Evolutionary conservation across 2,329 filamentous ascomycete genomes (phyloP), one percentile per base, ranked within the genome.

Genomic region (Orbilia brochopaga): DNA sequence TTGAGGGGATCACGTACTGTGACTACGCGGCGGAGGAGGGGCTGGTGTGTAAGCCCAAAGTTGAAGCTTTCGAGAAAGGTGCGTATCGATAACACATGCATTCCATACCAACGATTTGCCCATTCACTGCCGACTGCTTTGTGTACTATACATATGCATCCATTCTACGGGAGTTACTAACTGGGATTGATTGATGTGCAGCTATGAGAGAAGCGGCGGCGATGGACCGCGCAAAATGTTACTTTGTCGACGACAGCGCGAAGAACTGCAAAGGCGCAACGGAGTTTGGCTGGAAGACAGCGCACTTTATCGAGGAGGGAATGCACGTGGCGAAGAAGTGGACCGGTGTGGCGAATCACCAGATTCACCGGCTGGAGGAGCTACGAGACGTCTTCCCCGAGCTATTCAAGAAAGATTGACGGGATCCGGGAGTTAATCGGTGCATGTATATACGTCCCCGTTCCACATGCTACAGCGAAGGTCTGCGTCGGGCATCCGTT

Each of bases 211-310:
- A 97, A 76, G 92, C 93, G 0, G 89, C 88, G 0, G 86, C 90
- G 0, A 83, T 85, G 13, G 83, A 85, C 37, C 81, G 83, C 10
- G 84, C 88, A 48, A 85, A 91, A 69, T 97, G 93, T 80, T 99
- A 89, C 78, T 99, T 97, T 79, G 91, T 99, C 75, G 94, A 99
- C 78, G 94, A 99, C 78, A 96, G 92, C 0, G 87, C 86, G 66
- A 80, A 88, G 74, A 99, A 99, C 78, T 95, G 90, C 79, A 85
- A 83, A 74, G 87, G 87, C 73, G 91, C 92, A 0, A 84, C 89
- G 74, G 85, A 86, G 35, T 84, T 92, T 73, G 94, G 94, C 19
- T 99, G 94, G 94, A 90, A 86, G 11, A 87, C 89, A 0, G 90
- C 86, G 4, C 94, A 97, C 79, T 84, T 97, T 21, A 87, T 97